phyloP scores from a whole-genome alignment of 768 basidiomycete species.

The Myochromella boudieri region DNA sequence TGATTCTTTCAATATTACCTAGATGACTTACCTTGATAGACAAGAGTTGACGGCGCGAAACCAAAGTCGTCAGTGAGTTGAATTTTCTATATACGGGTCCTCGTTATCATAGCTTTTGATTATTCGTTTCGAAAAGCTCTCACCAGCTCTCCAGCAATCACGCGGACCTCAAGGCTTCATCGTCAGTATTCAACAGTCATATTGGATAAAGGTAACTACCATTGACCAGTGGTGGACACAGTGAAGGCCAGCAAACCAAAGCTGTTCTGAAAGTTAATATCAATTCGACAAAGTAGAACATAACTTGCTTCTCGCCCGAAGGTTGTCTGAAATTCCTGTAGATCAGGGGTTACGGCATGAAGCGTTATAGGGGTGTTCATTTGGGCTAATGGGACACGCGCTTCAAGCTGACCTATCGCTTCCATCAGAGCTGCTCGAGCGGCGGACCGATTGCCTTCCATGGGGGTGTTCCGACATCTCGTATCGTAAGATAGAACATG shows the following conservation, averaged over 20 bases:
- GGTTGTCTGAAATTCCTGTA: constrained; percentile 74
- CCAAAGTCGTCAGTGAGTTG: constrained; percentile 76
- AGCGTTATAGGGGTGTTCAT: constrained; percentile 64
- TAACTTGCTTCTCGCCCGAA: constrained; percentile 74
- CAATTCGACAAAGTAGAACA: neutral
- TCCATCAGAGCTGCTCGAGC: constrained; percentile 59
- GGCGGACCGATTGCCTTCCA: constrained; percentile 67
- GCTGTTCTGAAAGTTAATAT: constrained; percentile 39
- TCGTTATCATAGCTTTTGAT: constrained; percentile 7
- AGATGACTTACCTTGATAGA: constrained; percentile 57
- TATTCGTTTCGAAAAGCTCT: constrained; percentile 20
- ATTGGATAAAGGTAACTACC: constrained; percentile 42
- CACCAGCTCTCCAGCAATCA: constrained; percentile 82
- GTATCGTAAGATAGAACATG: constrained; percentile 73
- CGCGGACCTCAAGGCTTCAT: constrained; percentile 56
- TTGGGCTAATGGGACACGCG: constrained; percentile 45
- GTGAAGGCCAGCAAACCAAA: constrained; percentile 86
- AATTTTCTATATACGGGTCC: constrained; percentile 47
- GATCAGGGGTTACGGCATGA: constrained; percentile 78
- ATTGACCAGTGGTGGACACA: constrained; percentile 93
- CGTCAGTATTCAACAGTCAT: constrained; percentile 5
- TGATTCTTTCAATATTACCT: constrained; percentile 8
- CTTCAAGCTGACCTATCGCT: constrained; percentile 55
- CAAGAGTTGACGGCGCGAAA: constrained; percentile 82
- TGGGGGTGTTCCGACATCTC: constrained; percentile 76